Evolutionary conservation across 2,329 filamentous ascomycete species (phyloP), one percentile per base, ranked within the genome.

Genomic region (Chaetomiaceae sp.): DNA sequence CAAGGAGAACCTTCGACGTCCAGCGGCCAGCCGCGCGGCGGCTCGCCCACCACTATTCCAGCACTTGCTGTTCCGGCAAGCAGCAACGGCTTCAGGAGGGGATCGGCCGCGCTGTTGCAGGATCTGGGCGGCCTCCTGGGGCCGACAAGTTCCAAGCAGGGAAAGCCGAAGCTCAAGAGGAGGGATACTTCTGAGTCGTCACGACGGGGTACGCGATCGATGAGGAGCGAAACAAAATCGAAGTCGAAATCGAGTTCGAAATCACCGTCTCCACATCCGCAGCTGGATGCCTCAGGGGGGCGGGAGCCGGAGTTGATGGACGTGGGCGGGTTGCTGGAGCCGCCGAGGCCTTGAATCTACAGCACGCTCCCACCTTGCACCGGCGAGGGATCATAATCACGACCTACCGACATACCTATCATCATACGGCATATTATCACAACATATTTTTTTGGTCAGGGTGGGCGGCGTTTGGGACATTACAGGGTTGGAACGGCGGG

Each of bases 91-190:
- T 65, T 79, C 4, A 72, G 78, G 6, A 69, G 79, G 39, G 82
- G 82, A 3, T 84, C 81, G 2, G 74, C 78, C 1, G 76, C 80
- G 0, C 63, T 84, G n/a, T 66, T 85, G 6, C 79, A 82, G 58
- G 82, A 85, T 59, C 65, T 84, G 1, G 77, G 80, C 8, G 81
- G 78, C 1, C 69, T 83, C 15, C 64, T 84, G 5, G 71, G 69
- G 3, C 75, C 79, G 1, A 64, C 69, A 25, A 66, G 51, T 11
- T 61, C 66, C 7, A 70, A 63, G 19, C 33, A 29, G 1, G 22
- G 39, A 2, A 51, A 46, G 17, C 22, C 38, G 11, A 60, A 53
- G 47, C 23, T 36, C 6, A 56, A 45, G 53, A 47, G 47, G 11
- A 25, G 14, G 47, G 17, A 22, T 20, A 31, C 20, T 15, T n/a